phyloP scores from a whole-genome alignment of 202 grass and related monocot species.

The Musa balbisiana region DNA sequence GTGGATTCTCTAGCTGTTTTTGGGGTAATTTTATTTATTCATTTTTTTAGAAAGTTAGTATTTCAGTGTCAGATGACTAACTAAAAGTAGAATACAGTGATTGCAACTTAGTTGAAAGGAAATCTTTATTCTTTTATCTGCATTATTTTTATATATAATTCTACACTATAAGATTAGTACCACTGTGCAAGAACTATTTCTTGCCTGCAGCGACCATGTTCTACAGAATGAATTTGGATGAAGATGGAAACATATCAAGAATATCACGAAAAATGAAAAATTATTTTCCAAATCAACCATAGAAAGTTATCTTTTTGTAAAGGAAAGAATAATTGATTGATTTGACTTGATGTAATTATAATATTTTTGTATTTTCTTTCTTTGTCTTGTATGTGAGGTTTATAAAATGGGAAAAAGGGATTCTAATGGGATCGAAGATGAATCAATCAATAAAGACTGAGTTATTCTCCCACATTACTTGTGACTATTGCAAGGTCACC shows the following conservation, averaged over 20 bases:
- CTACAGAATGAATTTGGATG: too few species aligned
- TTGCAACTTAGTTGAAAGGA: not conserved
- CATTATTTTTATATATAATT: not conserved
- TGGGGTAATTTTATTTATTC: slow-evolving; percentile 46
- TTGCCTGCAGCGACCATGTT: not conserved
- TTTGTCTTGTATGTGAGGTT: too few species aligned
- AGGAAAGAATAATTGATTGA: too few species aligned
- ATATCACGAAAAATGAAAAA: not conserved
- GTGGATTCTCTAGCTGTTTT: slow-evolving; percentile 87
- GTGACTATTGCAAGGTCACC: too few species aligned
- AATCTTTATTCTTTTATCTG: not conserved
- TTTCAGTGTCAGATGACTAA: not conserved
- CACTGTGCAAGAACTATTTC: not conserved
- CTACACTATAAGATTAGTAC: not conserved
- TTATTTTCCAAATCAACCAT: too few species aligned
- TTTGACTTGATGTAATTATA: too few species aligned
- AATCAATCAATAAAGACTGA: too few species aligned
- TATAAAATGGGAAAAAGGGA: too few species aligned
- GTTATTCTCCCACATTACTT: too few species aligned
- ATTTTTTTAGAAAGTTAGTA: not conserved
- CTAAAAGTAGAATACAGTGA: not conserved
- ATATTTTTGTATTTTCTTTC: too few species aligned
- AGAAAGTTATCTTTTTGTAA: too few species aligned
- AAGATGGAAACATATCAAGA: not conserved
- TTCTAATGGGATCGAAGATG: too few species aligned